Evolutionary conservation across 306 rosid species (phyloP), one percentile per base, ranked within the genome.

Genomic region (Fragaria nilgerrensis): DNA sequence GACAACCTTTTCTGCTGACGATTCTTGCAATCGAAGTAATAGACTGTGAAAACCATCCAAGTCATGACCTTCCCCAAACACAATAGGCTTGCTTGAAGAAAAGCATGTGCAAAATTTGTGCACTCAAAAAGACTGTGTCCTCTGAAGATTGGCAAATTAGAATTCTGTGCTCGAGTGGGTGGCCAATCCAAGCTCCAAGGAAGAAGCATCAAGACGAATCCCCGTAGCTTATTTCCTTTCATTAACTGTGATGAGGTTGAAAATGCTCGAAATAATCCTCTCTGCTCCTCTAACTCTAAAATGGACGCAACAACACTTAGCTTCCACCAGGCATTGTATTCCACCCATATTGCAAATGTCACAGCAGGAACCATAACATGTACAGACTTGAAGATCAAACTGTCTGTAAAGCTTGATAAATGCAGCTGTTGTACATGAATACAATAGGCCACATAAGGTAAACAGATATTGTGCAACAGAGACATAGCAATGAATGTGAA

Each of bases 1-100:
- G 14, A 0, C 63, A 59, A 27, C 41, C 19, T 29, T 29, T 27
- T 15, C 68, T 62, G 43, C 68, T 9, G 53, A 56, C 32, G 56
- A 56, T 16, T 77, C 47, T 77, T 77, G 25, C 81, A 77, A 44
- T 69, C 70, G 7, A 69, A 36, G 69, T 56, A 77, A 58, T 56
- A 69, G 8, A 69, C 75, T 19, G 74, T 72, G 44, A 5, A 71
- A 69, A 44, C 34, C 65, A 69, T 52, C 81, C 70, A 69, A 69
- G 0, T 43, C 22, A 58, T 3, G 36, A 77, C 68, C 27, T 11
- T 27, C 34, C 19, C 23, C 25, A 55, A 32, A 59, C 80, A 68
- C n/a, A 53, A 17, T 25, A 43, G 14, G 68, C 68, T 41, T 43
- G 34, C 25, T 0, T 68, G 14, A 39, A 41, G 34, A 17, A 5